Percentiles rank a stretch among this genome's conserved stretches.
Evolutionary conservation across 23 red algal species (phyloP).

Genomic region (Chondrus crispus): DNA sequence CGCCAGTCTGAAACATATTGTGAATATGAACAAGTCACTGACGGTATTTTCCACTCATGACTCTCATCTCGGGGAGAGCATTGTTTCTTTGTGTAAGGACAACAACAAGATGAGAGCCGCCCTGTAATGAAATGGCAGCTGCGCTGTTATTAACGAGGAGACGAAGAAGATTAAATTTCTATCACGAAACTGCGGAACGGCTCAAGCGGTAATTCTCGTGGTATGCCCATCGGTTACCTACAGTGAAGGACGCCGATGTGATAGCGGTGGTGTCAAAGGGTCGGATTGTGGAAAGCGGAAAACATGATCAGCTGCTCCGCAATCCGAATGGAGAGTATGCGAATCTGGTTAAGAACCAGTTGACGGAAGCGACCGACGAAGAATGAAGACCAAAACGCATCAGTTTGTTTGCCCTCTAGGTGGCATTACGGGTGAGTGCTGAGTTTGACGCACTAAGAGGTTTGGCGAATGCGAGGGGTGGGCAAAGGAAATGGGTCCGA

Average conservation of each 20-base stretch:
- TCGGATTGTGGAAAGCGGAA: constrained; percentile 82
- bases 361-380: constrained; percentile 21
- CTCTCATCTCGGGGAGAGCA: constrained; percentile 61
- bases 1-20: constrained; percentile 69
- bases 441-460: constrained; percentile 85
- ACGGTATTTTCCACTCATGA: constrained; percentile 96
- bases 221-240: constrained; percentile 92
- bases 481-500: constrained; percentile 52
- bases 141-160: constrained; percentile 66
- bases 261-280: constrained; percentile 65
- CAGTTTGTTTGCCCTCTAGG: too few relatives aligned
- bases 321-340: constrained; percentile 53
- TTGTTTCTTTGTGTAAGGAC: neutral
- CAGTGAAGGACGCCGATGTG: constrained; percentile 70
- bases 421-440: too few relatives aligned
- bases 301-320: constrained; percentile 72
- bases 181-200: constrained; percentile 62
- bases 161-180: constrained; percentile 86
- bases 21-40: constrained; percentile 53
- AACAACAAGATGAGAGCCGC: neutral
- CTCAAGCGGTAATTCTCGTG: constrained; percentile 53
- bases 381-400: too few relatives aligned
- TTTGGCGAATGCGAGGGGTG: constrained; percentile 38
- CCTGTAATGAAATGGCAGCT: constrained; percentile 68
- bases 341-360: constrained; percentile 61